Evolutionary conservation across 345 rosid genomes (phyloP).

Genomic region (Euphorbia peplus): DNA sequence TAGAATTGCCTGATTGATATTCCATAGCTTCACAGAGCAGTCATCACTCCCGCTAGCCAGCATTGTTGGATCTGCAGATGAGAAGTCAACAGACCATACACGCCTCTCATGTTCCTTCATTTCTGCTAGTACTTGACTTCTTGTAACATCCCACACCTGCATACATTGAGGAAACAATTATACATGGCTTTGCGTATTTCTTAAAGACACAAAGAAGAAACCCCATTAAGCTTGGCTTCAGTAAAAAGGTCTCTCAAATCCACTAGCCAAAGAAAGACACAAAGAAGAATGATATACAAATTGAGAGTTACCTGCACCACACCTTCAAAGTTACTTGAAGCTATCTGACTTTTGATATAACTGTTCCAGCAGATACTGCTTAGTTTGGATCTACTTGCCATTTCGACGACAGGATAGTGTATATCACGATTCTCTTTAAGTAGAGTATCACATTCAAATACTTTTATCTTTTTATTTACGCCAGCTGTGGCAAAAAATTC

Average conservation of each 20-base stretch:
- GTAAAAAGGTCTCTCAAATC: no score
- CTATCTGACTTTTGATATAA: slow-evolving; percentile 88
- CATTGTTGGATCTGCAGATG: slow-evolving; percentile 87
- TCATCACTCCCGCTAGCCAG: slow-evolving; percentile 97
- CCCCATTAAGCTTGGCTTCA: no score
- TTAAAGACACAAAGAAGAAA: neutral
- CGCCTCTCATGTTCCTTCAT: slow-evolving; percentile 92
- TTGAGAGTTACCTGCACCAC: slow-evolving; percentile 71
- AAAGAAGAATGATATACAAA: neutral
- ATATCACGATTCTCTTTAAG: slow-evolving; percentile 66
- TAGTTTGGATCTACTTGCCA: slow-evolving; percentile 74
- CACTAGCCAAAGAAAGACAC: neutral
- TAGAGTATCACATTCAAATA: slow-evolving; percentile 73
- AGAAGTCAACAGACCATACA: slow-evolving; percentile 89
- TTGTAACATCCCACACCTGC: slow-evolving; percentile 93
- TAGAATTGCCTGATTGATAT: slow-evolving; percentile 99
- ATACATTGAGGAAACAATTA: slow-evolving; percentile 18
- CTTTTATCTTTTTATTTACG: slow-evolving; percentile 89
- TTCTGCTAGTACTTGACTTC: slow-evolving; percentile 72
- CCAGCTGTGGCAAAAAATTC: slow-evolving; percentile 96
- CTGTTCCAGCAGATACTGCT: slow-evolving; percentile 92
- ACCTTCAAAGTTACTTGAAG: slow-evolving; percentile 98
- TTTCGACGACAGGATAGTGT: slow-evolving; percentile 91
- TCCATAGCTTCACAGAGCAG: slow-evolving; percentile 96
- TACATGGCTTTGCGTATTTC: neutral